Percentiles rank a stretch among this genome's conserved stretches.
Evolutionary conservation across 2,329 filamentous ascomycete species (phyloP).

Genomic region (Zasmidium citrigriseum): DNA sequence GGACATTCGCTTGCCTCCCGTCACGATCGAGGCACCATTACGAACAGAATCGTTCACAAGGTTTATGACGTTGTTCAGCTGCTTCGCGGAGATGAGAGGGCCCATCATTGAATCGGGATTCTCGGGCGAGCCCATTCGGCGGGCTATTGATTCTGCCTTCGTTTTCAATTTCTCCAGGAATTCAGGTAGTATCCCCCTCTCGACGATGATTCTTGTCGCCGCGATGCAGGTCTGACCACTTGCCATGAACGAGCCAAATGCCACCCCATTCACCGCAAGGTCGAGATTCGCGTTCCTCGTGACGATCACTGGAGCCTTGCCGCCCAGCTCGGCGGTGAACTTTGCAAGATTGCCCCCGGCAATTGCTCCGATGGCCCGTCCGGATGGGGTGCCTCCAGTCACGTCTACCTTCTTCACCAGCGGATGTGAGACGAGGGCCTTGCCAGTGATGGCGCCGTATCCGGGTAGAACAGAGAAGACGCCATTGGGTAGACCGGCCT

Average conservation of each 20-base stretch:
- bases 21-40: slow-evolving; percentile 52
- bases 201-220: slow-evolving; percentile 56
- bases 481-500: slow-evolving; percentile 74
- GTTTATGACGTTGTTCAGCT: slow-evolving; percentile 65
- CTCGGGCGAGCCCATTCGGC: slow-evolving; percentile 66
- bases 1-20: slow-evolving; percentile 46
- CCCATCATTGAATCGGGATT: slow-evolving; percentile 68
- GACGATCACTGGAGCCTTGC: slow-evolving; percentile 60
- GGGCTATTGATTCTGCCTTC: slow-evolving; percentile 67
- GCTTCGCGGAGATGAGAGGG: slow-evolving; percentile 60
- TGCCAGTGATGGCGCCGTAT: slow-evolving; percentile 67
- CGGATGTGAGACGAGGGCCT: slow-evolving; percentile 66
- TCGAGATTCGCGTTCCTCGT: slow-evolving; percentile 47
- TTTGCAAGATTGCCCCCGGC: slow-evolving; percentile 65
- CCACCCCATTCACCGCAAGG: slow-evolving; percentile 60
- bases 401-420: slow-evolving; percentile 77
- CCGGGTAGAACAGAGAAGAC: slow-evolving; percentile 77
- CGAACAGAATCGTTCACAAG: slow-evolving; percentile 66
- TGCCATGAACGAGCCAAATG: slow-evolving; percentile 56
- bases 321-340: slow-evolving; percentile 60
- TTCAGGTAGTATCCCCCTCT: slow-evolving; percentile 53
- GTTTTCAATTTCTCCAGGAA: slow-evolving; percentile 61
- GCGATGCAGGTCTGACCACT: slow-evolving; percentile 61
- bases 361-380: slow-evolving; percentile 66
- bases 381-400: slow-evolving; percentile 72